Percentiles rank a stretch among this genome's conserved stretches.
These are phyloP conservation scores for Lactifluus pinguis DNA, from an alignment of 768 basidiomycete species.

Conservation along the genomic window DNA sequence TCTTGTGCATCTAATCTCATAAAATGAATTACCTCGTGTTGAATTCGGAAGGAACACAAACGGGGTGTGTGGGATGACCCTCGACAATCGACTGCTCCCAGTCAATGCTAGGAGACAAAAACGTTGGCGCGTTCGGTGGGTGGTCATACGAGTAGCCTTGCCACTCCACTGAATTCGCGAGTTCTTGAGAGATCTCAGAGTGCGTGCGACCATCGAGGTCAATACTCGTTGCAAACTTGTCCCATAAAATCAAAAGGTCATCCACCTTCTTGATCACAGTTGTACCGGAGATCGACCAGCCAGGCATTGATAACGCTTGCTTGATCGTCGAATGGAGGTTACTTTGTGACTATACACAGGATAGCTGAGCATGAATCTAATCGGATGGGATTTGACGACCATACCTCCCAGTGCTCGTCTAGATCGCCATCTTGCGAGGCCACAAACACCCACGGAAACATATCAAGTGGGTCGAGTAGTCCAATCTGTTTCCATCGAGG, in stretches of 20 bases:
- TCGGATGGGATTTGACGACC: no score
- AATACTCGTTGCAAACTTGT: constrained; percentile 31
- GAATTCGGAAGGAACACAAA: constrained; percentile 21
- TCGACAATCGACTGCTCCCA: constrained; percentile 58
- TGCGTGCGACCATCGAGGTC: constrained; percentile 7
- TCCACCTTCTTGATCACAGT: neutral
- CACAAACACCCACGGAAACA: constrained; percentile 29
- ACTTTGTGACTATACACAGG: neutral
- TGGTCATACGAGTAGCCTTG: constrained; percentile 44
- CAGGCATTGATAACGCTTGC: neutral
- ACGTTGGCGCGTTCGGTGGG: constrained; percentile 37
- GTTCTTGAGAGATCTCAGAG: constrained; percentile 37
- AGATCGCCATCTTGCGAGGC: no score
- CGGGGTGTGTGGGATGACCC: constrained; percentile 53
- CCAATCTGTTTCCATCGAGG: neutral
- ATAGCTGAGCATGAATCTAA: neutral
- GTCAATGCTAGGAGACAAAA: constrained; percentile 40
- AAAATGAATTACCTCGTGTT: neutral
- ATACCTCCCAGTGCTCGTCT: no score
- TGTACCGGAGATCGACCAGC: neutral
- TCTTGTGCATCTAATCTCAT: constrained; percentile 44
- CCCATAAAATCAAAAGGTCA: constrained; percentile 37
- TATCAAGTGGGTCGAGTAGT: constrained; percentile 47
- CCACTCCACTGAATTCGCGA: constrained; percentile 44
- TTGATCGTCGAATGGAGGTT: neutral